These are phyloP conservation scores for Lyophyllum shimeji DNA, from an alignment of 768 basidiomycete species.

Conservation along the genomic window DNA sequence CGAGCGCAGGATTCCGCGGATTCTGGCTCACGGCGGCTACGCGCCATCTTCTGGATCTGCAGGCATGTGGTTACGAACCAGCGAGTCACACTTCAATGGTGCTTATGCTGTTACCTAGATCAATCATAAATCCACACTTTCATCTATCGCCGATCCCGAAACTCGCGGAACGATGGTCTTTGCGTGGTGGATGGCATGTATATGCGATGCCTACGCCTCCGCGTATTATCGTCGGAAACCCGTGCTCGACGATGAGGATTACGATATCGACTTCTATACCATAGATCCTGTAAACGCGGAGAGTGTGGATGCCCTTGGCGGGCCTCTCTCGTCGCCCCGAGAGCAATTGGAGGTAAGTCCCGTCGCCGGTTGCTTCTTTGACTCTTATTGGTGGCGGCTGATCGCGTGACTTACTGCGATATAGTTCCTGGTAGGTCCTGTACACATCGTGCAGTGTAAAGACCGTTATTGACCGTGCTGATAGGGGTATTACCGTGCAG, in stretches of 20 bases:
- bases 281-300: constrained; percentile 60
- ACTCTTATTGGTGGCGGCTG: constrained; percentile 9
- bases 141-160: constrained; percentile 71
- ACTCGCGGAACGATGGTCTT: constrained; percentile 84
- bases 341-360: constrained; percentile 74
- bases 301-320: constrained; percentile 38
- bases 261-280: constrained; percentile 87
- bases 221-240: constrained; percentile 87
- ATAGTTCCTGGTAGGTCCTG: constrained; percentile 65
- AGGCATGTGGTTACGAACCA: constrained; percentile 41
- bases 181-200: constrained; percentile 92
- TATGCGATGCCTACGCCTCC: constrained; percentile 80
- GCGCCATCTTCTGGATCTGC: constrained; percentile 75
- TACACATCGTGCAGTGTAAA: constrained; percentile 8
- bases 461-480: constrained; percentile 15
- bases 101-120: constrained; percentile 46
- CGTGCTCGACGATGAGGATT: constrained; percentile 84
- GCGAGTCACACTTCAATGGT: neutral
- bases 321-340: constrained; percentile 60
- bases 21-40: constrained; percentile 84
- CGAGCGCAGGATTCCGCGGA: constrained; percentile 67
- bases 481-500: constrained; percentile 82
- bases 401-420: constrained; percentile 14
- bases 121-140: constrained; percentile 80
- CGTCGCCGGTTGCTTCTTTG: neutral